Evolutionary conservation across 108 stramenopile genomes (phyloP), one percentile per base, ranked within the genome.

Genomic region (Pseudonitzschia pungens): DNA sequence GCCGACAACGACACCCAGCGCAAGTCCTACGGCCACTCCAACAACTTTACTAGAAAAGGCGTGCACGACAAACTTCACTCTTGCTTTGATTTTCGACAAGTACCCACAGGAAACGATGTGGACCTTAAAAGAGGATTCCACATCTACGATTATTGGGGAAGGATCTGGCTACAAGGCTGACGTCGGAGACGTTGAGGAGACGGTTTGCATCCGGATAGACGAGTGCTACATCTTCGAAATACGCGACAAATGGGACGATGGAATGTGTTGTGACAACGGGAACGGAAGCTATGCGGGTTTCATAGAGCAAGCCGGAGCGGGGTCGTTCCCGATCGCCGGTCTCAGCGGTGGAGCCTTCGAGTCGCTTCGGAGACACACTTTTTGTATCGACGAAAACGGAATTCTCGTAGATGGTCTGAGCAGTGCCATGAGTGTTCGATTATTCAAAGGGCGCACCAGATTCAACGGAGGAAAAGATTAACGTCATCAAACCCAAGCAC

Each of bases 211-310:
- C 16, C 3, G 7, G 4, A 29, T 29, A 0, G 36, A 62, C 29
- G 29, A 12, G 3, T 62, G 60, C 0, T 62, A 62, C 27, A 40
- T 62, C 20, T 62, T 62, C 20, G 15, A 31, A 62, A 62, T 62
- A 14, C 12, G 15, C 29, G 60, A 62, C 18, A 62, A 62, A 62
- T 62, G 60, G 60, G 60, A 62, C 29, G 60, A 62, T n/a, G 60
- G 60, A n/a, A 62, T 62, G 31, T 62, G 60, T 41, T 62, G 60
- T 62, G 33, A 21, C 11, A 62, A 62, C 40, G 60, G 60, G 27
- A 32, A 26, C 6, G 60, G 60, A n/a, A 62, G 60, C 40, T 62
- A 62, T 62, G 32, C 60, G 11, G 60, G 60, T 15, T 62, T 20
- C 31, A n/a, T 62, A 4, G 36, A 33, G 18, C 18, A 33, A 0